Base-by-base conservation (phyloP, 2,329 filamentous ascomycete species). In the Dothideomycetes sp. region DNA sequence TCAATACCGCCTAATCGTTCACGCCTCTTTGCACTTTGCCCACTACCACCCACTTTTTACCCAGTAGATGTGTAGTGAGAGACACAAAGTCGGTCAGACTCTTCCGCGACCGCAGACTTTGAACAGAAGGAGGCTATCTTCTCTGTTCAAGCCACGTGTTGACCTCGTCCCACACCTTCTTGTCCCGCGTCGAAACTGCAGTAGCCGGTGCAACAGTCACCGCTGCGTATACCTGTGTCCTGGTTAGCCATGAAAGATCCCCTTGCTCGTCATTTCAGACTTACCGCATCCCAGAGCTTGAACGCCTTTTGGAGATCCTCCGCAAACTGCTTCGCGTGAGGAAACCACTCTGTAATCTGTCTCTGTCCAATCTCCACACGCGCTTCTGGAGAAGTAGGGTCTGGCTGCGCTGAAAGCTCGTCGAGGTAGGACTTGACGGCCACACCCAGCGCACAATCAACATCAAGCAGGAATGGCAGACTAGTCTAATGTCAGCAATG, bases 351-450 rank as follows among this genome's bases (percentile, higher is more conserved):
- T 44, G 65, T 68, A 12, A 62, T 58, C 42, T 73, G 71, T 41
- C 69, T 70, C 11, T 65, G 60, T 48, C 69, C 68, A 15, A 70
- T 66, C 24, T 68, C 62, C 3, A 62, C 61, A 37, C 72, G 68
- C 5, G 68, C 64, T 15, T 67, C 62, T 4, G 61, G 60, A 1
- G 65, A 64, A 1, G 65, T 72, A 8, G 72, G 67, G 45, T 82
- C 72, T 7, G 66, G 62, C 15, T 71, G 69, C 37, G 75, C 63
- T 12, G 70, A 72, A 36, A 87, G 66, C 43, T 87, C 82, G 49
- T 86, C 81, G 16, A 86, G 71, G 54, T 84, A 84, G 7, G 81
- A 85, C 60, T 86, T 84, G 31, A 87, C 77, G 1, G 84, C 83
- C 45, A 91, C 84, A 19, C 81, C 83, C 24, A 91, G 70, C 10